Base-by-base conservation (phyloP, 257 asterid genomes). In the Solanum pinnatisectum region DNA sequence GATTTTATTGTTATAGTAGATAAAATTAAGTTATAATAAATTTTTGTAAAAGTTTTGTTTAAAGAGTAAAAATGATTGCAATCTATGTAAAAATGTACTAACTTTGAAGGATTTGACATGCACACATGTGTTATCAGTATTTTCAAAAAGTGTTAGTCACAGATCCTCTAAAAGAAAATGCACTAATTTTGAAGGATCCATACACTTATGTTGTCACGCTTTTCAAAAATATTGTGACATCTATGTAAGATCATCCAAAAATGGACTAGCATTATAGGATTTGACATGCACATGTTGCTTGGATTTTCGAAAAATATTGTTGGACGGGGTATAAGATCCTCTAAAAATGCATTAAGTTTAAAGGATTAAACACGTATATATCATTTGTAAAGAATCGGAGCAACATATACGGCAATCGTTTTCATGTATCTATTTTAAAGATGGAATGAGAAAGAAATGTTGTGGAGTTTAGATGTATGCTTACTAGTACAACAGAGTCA, bases 401-500 rank as follows among this genome's bases (percentile, higher is more conserved):
- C 25, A 71, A 18, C 15, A 4, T 32, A 18, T 1, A 1, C 1
- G 4, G 0, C 10, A 8, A 3, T 18, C 10, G 0, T 56, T 56
- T 56, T 6, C 4, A 3, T 56, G 11, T 0, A 46, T 46, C 20
- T 68, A 12, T 68, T 27, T 68, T 27, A 27, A 68, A 52, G 22
- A 32, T 30, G 18, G 52, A 44, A n/a, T 23, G n/a, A 3, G 23
- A 81, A 82, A 27, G 39, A 14, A 81, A 81, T 6, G 3, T 49
- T 35, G 23, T 35, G 23, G 46, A 20, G 74, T 44, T 76, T 87
- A 42, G 84, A 33, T 3, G 1, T 23, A 63, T 52, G 87, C 94
- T 92, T 93, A 94, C 98, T 2, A 94, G 87, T 16, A 92, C 93
- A 20, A 88, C 87, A 22, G 96, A 93, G 63, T 95, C 97, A 20